phyloP scores from a whole-genome alignment of 345 rosid genomes.

The Salix brachista region DNA sequence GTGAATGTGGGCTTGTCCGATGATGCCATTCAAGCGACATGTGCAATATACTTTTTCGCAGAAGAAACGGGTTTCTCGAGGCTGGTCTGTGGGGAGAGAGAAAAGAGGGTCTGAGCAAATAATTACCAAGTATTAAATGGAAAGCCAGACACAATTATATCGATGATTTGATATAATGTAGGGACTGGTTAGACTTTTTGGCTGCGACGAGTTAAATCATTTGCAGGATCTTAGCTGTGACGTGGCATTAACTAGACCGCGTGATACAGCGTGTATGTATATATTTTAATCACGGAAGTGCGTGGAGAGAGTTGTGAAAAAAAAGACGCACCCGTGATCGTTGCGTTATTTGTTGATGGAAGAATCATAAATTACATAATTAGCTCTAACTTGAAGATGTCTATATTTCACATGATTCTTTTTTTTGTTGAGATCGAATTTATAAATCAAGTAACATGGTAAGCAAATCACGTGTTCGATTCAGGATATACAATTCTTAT shows the following conservation, averaged over 20 bases:
- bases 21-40: neutral
- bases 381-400: too few relatives aligned
- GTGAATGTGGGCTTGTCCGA: neutral
- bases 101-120: neutral
- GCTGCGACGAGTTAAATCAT: too few relatives aligned
- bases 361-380: too few relatives aligned
- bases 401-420: too few relatives aligned
- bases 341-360: too few relatives aligned
- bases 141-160: neutral
- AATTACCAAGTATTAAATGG: neutral
- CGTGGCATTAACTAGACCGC: neutral
- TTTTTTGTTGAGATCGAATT: too few relatives aligned
- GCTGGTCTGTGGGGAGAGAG: neutral
- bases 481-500: fast-evolving
- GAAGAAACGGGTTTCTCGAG: neutral
- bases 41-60: neutral
- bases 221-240: neutral
- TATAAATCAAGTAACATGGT: too few relatives aligned
- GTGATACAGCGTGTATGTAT: neutral
- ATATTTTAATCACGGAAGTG: too few relatives aligned
- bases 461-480: too few relatives aligned
- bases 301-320: too few relatives aligned
- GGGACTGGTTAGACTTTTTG: neutral
- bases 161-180: neutral
- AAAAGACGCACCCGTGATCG: too few relatives aligned